Conservation (phyloP, 1,284 basidiomycete genomes). For the Porogramme epimiltina region DNA sequence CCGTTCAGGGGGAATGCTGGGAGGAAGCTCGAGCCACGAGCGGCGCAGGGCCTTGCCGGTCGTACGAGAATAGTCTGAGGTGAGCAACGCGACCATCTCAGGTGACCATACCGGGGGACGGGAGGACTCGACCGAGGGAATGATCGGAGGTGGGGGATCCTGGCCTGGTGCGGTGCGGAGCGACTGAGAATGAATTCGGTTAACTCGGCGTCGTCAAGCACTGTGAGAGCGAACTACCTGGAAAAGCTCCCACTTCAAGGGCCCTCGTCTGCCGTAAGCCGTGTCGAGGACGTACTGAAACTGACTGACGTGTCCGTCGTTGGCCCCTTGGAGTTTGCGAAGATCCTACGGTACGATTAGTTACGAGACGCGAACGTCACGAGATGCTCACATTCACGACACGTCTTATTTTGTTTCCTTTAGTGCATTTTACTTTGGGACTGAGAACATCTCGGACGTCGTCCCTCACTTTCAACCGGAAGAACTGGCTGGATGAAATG, state of each 20-base stretch:
- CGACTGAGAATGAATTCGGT: slow-evolving; percentile 40
- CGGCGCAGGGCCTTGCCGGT: slow-evolving; percentile 43
- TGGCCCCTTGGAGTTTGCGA: slow-evolving; percentile 57
- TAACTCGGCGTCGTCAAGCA: neutral
- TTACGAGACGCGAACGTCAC: neutral
- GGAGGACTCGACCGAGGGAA: slow-evolving; percentile 52
- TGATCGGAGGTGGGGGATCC: slow-evolving; percentile 47
- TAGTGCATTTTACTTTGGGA: slow-evolving; percentile 30
- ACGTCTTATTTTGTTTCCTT: slow-evolving; percentile 47
- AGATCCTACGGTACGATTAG: slow-evolving; percentile 47
- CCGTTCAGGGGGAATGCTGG: slow-evolving; percentile 50
- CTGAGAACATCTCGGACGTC: slow-evolving; percentile 45
- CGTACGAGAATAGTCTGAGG: slow-evolving; percentile 49
- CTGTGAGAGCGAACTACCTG: slow-evolving; percentile 38
- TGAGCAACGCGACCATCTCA: slow-evolving; percentile 62
- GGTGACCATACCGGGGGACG: slow-evolving; percentile 65
- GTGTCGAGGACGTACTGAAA: slow-evolving; percentile 64
- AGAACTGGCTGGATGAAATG: slow-evolving; percentile 56
- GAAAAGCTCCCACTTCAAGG: slow-evolving; percentile 65
- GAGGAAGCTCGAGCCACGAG: slow-evolving; percentile 48
- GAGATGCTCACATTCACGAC: slow-evolving; percentile 45
- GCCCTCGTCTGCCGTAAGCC: slow-evolving; percentile 82
- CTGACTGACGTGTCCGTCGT: slow-evolving; percentile 50
- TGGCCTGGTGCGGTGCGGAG: slow-evolving; percentile 48
- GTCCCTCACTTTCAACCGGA: slow-evolving; percentile 59